Percentiles rank a stretch among this genome's conserved stretches.
These are phyloP conservation scores for Discostella stelligera DNA, from an alignment of 352 stramenopile genomes.

Conservation along the genomic window DNA sequence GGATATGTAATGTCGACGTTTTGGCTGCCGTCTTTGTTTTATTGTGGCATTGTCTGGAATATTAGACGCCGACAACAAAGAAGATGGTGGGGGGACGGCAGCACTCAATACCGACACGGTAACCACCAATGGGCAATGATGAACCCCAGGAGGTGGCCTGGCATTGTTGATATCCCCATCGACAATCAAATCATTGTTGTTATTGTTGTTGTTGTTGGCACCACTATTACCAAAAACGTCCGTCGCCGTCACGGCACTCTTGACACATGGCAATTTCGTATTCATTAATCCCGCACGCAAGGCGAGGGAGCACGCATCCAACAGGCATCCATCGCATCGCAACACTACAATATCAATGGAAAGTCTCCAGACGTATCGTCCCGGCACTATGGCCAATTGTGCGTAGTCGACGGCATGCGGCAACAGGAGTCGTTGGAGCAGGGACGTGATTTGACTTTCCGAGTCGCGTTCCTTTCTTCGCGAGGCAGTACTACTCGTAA, in stretches of 20 bases:
- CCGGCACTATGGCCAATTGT: constrained; percentile 54
- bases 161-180: constrained; percentile 59
- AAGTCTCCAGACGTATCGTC: constrained; percentile 68
- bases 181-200: constrained; percentile 57
- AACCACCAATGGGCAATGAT: constrained; percentile 62
- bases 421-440: constrained; percentile 56
- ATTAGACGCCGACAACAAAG: not conserved
- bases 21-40: not conserved
- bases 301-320: constrained; percentile 57
- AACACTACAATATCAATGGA: constrained; percentile 63
- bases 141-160: constrained; percentile 26
- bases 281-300: constrained; percentile 56
- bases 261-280: constrained; percentile 47
- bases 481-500: not conserved
- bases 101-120: constrained; percentile 59
- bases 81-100: constrained; percentile 1
- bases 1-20: constrained; percentile 37
- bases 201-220: constrained; percentile 22
- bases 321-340: constrained; percentile 56
- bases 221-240: constrained; percentile 14
- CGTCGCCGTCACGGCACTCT: not conserved
- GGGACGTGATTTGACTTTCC: constrained; percentile 55
- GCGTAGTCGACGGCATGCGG: constrained; percentile 52
- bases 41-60: not conserved
- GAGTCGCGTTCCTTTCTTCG: constrained; percentile 20